Evolutionary conservation across 352 stramenopile species (phyloP), one percentile per base, ranked within the genome.

Genomic region (Pythium folliculosum): DNA sequence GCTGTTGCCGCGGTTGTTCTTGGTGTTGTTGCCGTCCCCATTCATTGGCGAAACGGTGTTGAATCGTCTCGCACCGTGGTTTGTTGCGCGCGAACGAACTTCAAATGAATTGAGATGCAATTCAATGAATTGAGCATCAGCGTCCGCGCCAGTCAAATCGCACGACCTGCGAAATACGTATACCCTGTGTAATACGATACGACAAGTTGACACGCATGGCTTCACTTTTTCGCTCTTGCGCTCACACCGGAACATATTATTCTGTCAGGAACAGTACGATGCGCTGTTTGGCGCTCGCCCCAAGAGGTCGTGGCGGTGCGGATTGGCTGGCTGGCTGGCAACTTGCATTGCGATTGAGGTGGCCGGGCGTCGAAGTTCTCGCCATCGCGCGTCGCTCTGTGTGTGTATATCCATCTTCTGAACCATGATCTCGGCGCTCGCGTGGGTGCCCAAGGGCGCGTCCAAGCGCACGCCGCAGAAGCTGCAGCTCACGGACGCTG

Each of bases 401-500:
- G 10, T 12, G 9, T 23, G 30, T 38, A 14, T 37, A 25, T 21
- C 50, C 17, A 63, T 23, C 57, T 2, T 21, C 17, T 21, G 14
- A 47, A 57, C 64, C 32, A 88, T 88, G 77, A 88, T 88, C 66
- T 88, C 80, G 23, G 77, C 77, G 51, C 62, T 88, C 44, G 76
- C 80, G 60, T 88, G 80, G 80, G 80, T 88, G 70, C 80, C 76
- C 32, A 77, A 77, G 47, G 76, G 78, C 22, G 76, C 77, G 63
- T 82, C 77, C 37, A 80, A 75, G 69, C 73, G 86, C 76, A 79
- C 87, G 60, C 88, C 88, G 9, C 85, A 94, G 64, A 94, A 94
- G 77, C 84, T 93, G 57, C 88, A 92, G 74, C 76, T 95, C 16
- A 93, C 86, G n/a, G 79, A 93, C 44, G 75, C 84, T 17, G 88